Base-by-base conservation (phyloP, 345 rosid genomes). In the Streptanthus diversifolius region DNA sequence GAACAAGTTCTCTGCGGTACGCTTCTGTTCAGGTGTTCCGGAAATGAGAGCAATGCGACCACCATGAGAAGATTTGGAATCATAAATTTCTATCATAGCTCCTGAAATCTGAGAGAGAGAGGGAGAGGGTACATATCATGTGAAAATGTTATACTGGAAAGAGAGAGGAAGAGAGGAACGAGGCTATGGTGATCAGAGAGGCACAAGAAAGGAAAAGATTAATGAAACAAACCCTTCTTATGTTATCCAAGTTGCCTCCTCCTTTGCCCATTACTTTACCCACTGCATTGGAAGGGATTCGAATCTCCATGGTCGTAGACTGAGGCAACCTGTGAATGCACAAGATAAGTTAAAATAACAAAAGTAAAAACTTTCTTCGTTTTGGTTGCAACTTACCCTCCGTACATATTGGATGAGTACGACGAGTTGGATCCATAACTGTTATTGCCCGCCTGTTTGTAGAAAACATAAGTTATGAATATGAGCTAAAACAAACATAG, bases 261-360 rank as follows among this genome's bases (percentile, higher is more conserved):
- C 87, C 93, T 87, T 83, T 95, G 51, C 99, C 99, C 74, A 95
- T 70, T 52, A 95, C 99, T 85, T 88, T 95, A 73, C 93, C 84
- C 10, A 91, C 88, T 22, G 99, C 93, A 84, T 80, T 83, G 39
- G 89, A 84, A 65, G 99, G 99, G 73, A 95, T 80, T 81, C 89
- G 68, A 72, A 91, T 83, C 77, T 95, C 99, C 60, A 86, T 70
- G 27, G 85, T 77, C 18, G 91, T 82, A 33, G 87, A 72, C 30
- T 87, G 49, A 67, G 89, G 66, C 78, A 90, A 66, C 55, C 98
- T 93, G 84, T 22, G 66, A 43, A 64, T 39, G 63, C 13, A 24
- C 29, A 70, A 61, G 40, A 68, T 24, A 47, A 47, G 33, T 77
- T 58, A n/a, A 25, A 60, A 49, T 18, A 10, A 33, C 3, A 8